Conservation (phyloP, 1,284 basidiomycete species). For the Ganoderma boninense region DNA sequence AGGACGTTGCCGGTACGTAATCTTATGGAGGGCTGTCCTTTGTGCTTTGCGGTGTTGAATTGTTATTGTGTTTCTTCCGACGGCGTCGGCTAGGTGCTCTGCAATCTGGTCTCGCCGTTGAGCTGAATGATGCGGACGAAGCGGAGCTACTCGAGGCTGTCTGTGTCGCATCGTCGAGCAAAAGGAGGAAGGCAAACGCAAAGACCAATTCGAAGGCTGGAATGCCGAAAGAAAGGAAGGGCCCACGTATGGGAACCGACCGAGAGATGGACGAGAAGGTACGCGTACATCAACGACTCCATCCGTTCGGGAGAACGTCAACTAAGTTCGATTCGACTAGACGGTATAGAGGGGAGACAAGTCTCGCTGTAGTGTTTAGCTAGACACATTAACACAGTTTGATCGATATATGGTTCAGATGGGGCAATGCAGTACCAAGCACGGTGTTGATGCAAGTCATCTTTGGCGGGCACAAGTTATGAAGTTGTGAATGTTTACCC, state of each 20-base stretch:
- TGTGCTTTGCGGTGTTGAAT: neutral
- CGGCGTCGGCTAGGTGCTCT: neutral
- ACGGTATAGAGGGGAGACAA: neutral
- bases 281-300: neutral
- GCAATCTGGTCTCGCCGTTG: conserved; percentile 18
- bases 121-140: conserved; percentile 24
- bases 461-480: neutral
- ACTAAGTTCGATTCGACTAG: neutral
- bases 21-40: neutral
- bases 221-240: neutral
- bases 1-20: conserved; percentile 12
- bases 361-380: neutral
- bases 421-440: neutral
- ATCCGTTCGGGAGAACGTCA: neutral
- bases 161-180: neutral
- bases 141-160: neutral
- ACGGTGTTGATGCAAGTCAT: neutral
- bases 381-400: neutral
- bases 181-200: neutral
- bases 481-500: too few relatives aligned
- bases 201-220: neutral
- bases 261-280: neutral
- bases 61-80: too few relatives aligned
- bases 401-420: too few relatives aligned
- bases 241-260: too few relatives aligned